A percentile compares a stretch with the other conserved stretches of the same genome.
phyloP scores from a whole-genome alignment of 1,284 basidiomycete genomes.

The Rhodofomes roseus region DNA sequence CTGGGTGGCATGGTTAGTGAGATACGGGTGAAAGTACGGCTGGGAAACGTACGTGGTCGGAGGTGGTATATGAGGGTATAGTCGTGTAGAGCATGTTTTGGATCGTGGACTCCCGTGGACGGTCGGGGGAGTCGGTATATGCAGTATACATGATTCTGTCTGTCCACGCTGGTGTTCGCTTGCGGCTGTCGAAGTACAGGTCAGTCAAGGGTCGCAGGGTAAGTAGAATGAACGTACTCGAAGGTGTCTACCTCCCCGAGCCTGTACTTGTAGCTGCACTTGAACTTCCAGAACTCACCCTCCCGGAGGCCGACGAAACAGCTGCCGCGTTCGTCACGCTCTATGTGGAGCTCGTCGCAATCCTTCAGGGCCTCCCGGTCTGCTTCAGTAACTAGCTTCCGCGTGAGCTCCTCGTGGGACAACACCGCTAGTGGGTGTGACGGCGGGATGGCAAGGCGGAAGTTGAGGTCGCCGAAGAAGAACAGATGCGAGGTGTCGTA shows the following conservation, averaged over 20 bases:
- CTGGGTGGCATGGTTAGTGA: slow-evolving; percentile 29
- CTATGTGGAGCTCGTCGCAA: slow-evolving; percentile 73
- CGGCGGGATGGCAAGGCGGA: slow-evolving; percentile 56
- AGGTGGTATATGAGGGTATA: slow-evolving; percentile 73
- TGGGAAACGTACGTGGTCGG: slow-evolving; percentile 57
- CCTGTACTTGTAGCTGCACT: slow-evolving; percentile 86
- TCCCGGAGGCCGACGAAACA: slow-evolving; percentile 76
- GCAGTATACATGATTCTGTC: slow-evolving; percentile 91
- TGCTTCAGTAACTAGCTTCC: slow-evolving; percentile 46
- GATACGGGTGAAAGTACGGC: neutral
- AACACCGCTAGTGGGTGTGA: slow-evolving; percentile 39
- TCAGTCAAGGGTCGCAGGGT: too few relatives aligned
- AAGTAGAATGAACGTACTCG: slow-evolving; percentile 47
- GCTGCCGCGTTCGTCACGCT: slow-evolving; percentile 54
- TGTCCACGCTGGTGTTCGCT: slow-evolving; percentile 90
- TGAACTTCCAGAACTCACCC: slow-evolving; percentile 82
- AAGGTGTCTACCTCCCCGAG: slow-evolving; percentile 79
- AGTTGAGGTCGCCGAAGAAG: slow-evolving; percentile 89
- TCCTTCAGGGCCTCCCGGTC: slow-evolving; percentile 65
- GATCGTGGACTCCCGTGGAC: slow-evolving; percentile 50
- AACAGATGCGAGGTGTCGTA: slow-evolving; percentile 84
- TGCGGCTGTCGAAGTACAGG: slow-evolving; percentile 41
- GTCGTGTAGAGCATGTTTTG: slow-evolving; percentile 69
- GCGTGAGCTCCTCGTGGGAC: slow-evolving; percentile 33
- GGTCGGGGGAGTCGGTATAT: slow-evolving; percentile 60